Evolutionary conservation across 306 rosid species (phyloP), one percentile per base, ranked within the genome.

Genomic region (Gastrolobium villosum): DNA sequence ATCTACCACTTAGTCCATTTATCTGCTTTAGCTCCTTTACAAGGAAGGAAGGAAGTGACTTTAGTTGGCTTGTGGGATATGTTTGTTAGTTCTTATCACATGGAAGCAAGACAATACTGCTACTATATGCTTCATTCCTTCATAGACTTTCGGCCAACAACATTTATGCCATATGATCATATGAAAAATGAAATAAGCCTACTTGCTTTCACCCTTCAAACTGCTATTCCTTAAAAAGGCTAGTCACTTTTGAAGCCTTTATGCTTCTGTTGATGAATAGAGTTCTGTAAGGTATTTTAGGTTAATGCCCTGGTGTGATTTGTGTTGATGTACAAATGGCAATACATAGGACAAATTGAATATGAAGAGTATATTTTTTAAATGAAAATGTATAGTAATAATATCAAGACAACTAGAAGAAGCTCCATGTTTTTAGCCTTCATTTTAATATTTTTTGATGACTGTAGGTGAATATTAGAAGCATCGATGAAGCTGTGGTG

Each of bases 401-500:
- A 20, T 64, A 43, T 62, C 10, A 54, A 67, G 57, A 45, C 30
- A 61, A 48, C 60, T 54, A 11, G 77, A 76, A 54, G 59, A 45
- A 31, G 82, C 70, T 30, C 30, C 74, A 34, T 76, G 26, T 66
- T 50, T 70, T 80, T 63, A 64, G 46, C 48, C 40, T 49, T 31
- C n/a, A 46, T 43, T 53, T 63, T 50, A 76, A 20, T 20, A 20
- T 20, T 20, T 78, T 54, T 86, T 72, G 84, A 53, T 52, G 43
- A 70, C 54, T 74, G 31, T 77, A 95, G 99, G 99, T 95, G 75
- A 95, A 95, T 84, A 95, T 95, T 83, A 93, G 99, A 90, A 95
- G 98, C 77, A 7, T 95, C 35, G 99, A 95, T 78, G 99, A 95
- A 89, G 99, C 99, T 50, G 86, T 93, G 35, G 99, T 95, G 75